Evolutionary conservation across 345 rosid species (phyloP), one percentile per base, ranked within the genome.

Genomic region (Populus davidiana): DNA sequence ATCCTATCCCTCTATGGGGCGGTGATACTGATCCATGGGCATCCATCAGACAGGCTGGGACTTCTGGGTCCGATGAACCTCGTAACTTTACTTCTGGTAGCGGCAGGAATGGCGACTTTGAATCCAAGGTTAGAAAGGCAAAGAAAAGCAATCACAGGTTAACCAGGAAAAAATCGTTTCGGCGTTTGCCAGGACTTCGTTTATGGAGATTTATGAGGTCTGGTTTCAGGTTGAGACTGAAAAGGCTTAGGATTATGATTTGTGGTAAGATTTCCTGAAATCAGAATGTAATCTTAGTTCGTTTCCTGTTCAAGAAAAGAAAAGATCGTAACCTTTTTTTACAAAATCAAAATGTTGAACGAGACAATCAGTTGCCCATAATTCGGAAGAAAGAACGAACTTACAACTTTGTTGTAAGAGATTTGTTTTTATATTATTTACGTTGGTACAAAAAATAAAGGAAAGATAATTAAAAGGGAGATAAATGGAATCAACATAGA

Each of bases 21-120:
- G 83, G 92, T 56, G 89, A 81, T 25, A 70, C 66, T 0, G 90
- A 88, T 84, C 87, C 90, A 0, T 85, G 94, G 92, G 87, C 38
- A 56, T 67, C 66, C 12, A 52, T 86, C 47, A 85, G 71, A 77
- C 68, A 47, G 67, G 41, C 67, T 36, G 75, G 80, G 29, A 50
- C 31, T 14, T 47, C 20, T 13, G 35, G 54, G 14, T 72, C 12
- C 31, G 78, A 79, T 67, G 64, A 59, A 56, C 54, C 13, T 54
- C 78, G 64, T 68, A 70, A 71, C 31, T 70, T 71, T 67, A 85
- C 73, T 23, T 86, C 85, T 63, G 82, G 78, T 52, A 77, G 86
- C 73, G 75, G 64, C 63, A 43, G 14, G 71, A 76, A 62, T 9
- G 76, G 59, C 41, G 75, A 75, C 6, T 67, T 52, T 12, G 59